These are phyloP conservation scores for Russula dissimulans DNA, from an alignment of 768 basidiomycete species.

Conservation along the genomic window DNA sequence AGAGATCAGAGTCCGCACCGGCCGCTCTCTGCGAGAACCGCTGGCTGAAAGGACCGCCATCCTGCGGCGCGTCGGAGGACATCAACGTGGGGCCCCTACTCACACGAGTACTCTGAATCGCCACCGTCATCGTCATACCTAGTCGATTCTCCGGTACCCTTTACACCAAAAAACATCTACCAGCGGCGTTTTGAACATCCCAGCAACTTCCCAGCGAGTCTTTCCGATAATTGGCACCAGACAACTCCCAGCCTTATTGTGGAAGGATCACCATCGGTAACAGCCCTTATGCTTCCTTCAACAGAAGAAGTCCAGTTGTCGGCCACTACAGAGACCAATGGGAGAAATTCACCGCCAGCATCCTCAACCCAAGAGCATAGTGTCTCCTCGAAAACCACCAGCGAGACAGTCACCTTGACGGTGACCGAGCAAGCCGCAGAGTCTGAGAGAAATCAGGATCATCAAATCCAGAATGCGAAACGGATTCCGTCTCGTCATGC, in stretches of 20 bases:
- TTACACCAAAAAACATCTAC: not conserved
- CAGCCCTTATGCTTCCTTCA: not conserved
- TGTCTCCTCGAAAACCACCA: not conserved
- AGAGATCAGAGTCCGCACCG: conserved; percentile 7
- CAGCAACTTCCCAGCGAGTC: not conserved
- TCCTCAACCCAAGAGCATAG: not conserved
- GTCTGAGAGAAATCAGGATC: not conserved
- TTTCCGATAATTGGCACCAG: not conserved
- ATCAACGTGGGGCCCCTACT: conserved; percentile 3
- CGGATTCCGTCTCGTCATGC: not conserved
- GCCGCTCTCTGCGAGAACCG: not conserved
- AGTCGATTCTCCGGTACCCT: not conserved
- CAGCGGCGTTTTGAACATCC: not conserved
- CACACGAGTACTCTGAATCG: not conserved
- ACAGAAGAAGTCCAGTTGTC: not conserved
- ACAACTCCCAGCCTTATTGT: not conserved
- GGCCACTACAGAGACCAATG: not conserved
- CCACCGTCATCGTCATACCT: not conserved
- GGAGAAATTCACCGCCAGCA: not conserved
- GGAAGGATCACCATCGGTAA: not conserved
- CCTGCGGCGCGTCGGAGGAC: conserved; percentile 10
- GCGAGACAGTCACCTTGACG: not conserved
- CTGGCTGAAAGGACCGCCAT: conserved; percentile 5
- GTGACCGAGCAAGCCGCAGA: not conserved
- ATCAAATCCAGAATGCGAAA: not conserved